These are phyloP conservation scores for Cryptosporidium baileyi DNA, from an alignment of 169 alveolate genomes.

Conservation along the genomic window DNA sequence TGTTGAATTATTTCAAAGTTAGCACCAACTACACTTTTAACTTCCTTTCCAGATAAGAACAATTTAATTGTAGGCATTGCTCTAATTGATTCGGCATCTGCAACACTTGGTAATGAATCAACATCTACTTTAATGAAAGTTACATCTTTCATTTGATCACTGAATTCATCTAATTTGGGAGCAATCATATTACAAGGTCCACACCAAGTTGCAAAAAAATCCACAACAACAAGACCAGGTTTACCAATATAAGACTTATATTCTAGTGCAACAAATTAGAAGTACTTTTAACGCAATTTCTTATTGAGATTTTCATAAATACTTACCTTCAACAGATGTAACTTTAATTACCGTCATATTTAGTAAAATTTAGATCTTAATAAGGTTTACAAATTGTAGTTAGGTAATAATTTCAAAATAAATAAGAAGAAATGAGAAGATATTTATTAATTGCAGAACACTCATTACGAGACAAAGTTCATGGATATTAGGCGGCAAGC, in stretches of 20 bases:
- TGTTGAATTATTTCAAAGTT: slow-evolving; percentile 70
- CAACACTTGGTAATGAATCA: slow-evolving; percentile 56
- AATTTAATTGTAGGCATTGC: slow-evolving; percentile 74
- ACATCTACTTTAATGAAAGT: slow-evolving; percentile 74
- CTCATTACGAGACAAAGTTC: too few relatives aligned
- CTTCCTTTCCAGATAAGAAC: slow-evolving; percentile 67
- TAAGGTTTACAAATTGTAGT: too few relatives aligned
- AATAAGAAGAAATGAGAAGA: too few relatives aligned
- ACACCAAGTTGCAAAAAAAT: slow-evolving; percentile 83
- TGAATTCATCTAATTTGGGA: slow-evolving; percentile 73
- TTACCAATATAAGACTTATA: slow-evolving; percentile 9
- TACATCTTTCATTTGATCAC: slow-evolving; percentile 54
- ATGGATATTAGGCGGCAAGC: too few relatives aligned
- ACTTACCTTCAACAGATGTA: slow-evolving; percentile 6
- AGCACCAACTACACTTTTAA: slow-evolving; percentile 72
- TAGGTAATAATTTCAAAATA: too few relatives aligned
- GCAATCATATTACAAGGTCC: slow-evolving; percentile 80
- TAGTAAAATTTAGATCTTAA: background rate
- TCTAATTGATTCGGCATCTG: slow-evolving; percentile 60
- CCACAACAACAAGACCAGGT: slow-evolving; percentile 74
- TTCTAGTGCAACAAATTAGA: background rate
- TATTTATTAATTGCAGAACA: too few relatives aligned
- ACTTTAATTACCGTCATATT: background rate
- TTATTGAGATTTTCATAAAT: background rate
- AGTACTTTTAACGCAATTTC: background rate